A percentile compares a stretch with the other conserved stretches of the same genome.
phyloP scores from a whole-genome alignment of 2,329 filamentous ascomycete genomes.

The Nemania diffusa region DNA sequence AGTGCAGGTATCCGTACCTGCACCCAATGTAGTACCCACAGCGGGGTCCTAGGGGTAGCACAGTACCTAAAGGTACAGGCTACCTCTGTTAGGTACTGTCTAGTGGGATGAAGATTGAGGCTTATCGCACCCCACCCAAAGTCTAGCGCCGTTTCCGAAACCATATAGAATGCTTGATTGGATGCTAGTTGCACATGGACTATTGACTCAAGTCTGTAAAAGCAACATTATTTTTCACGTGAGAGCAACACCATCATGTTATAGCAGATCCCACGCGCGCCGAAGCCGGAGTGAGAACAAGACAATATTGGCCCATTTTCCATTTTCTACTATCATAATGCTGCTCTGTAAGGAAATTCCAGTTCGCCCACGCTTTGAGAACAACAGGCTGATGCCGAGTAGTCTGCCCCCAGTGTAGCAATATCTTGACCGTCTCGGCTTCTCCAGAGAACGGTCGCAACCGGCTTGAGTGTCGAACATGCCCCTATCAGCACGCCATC shows the following conservation, averaged over 20 bases:
- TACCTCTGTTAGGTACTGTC: neutral
- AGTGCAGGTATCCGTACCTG: neutral
- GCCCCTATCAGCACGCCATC: constrained; percentile 89
- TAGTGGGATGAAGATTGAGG: neutral
- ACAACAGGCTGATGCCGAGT: constrained; percentile 21
- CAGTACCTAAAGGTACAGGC: neutral
- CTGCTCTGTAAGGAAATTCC: constrained; percentile 67
- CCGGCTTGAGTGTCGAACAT: constrained; percentile 94
- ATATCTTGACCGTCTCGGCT: constrained; percentile 79
- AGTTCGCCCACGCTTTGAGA: constrained; percentile 3
- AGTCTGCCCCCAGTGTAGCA: constrained; percentile 86
- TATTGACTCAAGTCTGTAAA: constrained; percentile 10
- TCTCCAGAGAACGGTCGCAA: constrained; percentile 69
- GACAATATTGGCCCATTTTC: neutral
- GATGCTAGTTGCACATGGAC: neutral
- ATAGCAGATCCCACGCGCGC: constrained; percentile 30
- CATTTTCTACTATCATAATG: constrained; percentile 57
- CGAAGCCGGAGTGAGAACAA: constrained; percentile 13
- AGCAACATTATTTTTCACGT: neutral
- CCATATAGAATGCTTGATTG: constrained; percentile 7
- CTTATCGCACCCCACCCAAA: constrained; percentile 22
- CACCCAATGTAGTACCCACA: constrained; percentile 21
- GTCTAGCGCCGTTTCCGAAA: constrained; percentile 17
- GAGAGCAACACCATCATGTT: constrained; percentile 39
- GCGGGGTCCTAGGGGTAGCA: constrained; percentile 31